phyloP scores from a whole-genome alignment of 345 rosid species.

The Lepidium africanum region DNA sequence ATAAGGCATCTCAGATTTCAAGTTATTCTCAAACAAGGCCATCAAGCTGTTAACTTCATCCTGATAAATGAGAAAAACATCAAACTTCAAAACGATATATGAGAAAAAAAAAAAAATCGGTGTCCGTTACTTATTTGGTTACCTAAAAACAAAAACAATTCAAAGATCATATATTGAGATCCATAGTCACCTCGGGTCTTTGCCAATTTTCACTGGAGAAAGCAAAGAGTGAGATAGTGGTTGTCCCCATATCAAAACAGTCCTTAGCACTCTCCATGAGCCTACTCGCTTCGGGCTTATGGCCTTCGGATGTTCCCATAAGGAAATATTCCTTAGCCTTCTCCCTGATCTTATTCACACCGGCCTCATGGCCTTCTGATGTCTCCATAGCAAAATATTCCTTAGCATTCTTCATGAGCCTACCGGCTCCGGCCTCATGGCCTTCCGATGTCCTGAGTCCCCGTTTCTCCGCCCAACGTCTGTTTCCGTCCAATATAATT shows the following conservation, averaged over 20 bases:
- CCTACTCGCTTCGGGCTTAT: slow-evolving; percentile 47
- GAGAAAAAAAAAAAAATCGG: too few species aligned
- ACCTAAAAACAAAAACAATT: background rate
- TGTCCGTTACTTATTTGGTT: too few species aligned
- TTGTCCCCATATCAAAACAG: slow-evolving; percentile 44
- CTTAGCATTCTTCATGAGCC: slow-evolving; percentile 34
- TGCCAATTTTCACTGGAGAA: slow-evolving; percentile 69
- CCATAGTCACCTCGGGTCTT: slow-evolving; percentile 47
- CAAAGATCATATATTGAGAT: background rate
- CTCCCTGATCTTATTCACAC: slow-evolving; percentile 37
- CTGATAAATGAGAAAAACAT: slow-evolving; percentile 14
- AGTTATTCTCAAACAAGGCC: slow-evolving; percentile 44
- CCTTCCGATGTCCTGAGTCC: slow-evolving; percentile 44
- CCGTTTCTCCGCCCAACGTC: slow-evolving; percentile 55
- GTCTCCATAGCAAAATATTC: slow-evolving; percentile 26
- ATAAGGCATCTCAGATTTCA: slow-evolving; percentile 34
- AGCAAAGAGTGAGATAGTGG: slow-evolving; percentile 64
- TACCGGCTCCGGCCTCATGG: slow-evolving; percentile 51
- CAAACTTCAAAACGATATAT: background rate
- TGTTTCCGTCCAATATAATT: slow-evolving; percentile 70
- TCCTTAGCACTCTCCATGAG: slow-evolving; percentile 36
- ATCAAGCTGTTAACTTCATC: slow-evolving; percentile 42
- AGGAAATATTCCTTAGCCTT: slow-evolving; percentile 35
- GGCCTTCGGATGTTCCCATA: slow-evolving; percentile 34
- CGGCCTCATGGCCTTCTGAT: slow-evolving; percentile 54